These are phyloP conservation scores for Raphanus sativus DNA, from an alignment of 345 rosid species.

Conservation along the genomic window DNA sequence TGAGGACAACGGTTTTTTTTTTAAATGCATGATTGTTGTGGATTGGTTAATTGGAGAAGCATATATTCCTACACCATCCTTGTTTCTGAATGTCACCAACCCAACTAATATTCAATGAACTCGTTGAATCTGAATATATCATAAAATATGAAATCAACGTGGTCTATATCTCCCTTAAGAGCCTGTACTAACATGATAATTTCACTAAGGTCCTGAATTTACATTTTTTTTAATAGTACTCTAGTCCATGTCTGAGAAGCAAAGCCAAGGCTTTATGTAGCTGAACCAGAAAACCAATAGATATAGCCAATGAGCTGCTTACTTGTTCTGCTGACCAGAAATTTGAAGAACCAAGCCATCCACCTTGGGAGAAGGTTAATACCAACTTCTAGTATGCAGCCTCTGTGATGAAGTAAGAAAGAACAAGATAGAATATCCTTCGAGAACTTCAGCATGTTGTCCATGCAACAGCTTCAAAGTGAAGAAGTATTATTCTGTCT, in stretches of 20 bases:
- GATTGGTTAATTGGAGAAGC: slow-evolving; percentile 64
- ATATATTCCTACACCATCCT: slow-evolving; percentile 77
- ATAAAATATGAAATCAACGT: neutral
- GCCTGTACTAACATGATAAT: neutral
- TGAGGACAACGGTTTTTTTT: neutral
- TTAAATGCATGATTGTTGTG: neutral
- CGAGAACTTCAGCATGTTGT: slow-evolving; percentile 54
- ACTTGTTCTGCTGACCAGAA: slow-evolving; percentile 98
- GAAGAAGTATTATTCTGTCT: slow-evolving; percentile 92
- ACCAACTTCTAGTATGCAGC: slow-evolving; percentile 76
- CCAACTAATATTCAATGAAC: neutral
- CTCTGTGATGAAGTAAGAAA: slow-evolving; percentile 60
- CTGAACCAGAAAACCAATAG: slow-evolving; percentile 22
- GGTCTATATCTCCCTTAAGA: slow-evolving; percentile 1
- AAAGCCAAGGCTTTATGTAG: slow-evolving; percentile 10
- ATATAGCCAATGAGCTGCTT: slow-evolving; percentile 37
- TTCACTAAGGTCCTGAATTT: neutral
- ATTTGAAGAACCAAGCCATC: slow-evolving; percentile 72
- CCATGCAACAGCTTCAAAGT: slow-evolving; percentile 92
- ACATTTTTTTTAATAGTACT: neutral
- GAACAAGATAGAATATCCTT: slow-evolving; percentile 41
- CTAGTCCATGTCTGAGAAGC: slow-evolving; percentile 11
- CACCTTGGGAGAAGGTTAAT: slow-evolving; percentile 57
- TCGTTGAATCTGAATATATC: neutral
- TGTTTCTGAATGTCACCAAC: slow-evolving; percentile 58